Base-by-base conservation (phyloP, 169 alveolate species). In the Fabrea salina region DNA sequence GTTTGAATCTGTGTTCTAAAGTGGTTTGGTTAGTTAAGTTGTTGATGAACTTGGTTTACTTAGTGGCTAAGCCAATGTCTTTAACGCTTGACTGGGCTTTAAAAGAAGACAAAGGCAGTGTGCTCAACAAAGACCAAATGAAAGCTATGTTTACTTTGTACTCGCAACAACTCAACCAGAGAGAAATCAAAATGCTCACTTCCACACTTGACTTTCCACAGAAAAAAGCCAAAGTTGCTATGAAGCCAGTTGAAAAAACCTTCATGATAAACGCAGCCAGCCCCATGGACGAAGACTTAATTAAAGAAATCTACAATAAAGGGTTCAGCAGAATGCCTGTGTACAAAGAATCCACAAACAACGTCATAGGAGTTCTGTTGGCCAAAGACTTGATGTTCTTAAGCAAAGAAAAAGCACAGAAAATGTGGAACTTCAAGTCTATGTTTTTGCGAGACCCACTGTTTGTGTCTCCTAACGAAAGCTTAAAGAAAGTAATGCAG, bases 301-400 rank as follows among this genome's bases (percentile, higher is more conserved):
- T 86, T 32, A 83, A 82, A 39, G 86, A 90, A 54, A 84, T 94
- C 22, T 67, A 86, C 37, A 43, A 82, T 13, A 82, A 86, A 64
- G 98, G 98, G 40, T 95, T 68, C 81, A 87, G 96, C 41, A 78
- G 95, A 32, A 89, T 95, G 32, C 98, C 98, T 5, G 84, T 95
- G n/a, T 93, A 83, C 74, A 57, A 91, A 16, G n/a, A 75, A 8
- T n/a, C 68, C 22, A 32, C 61, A 53, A 82, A 76, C 32, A 83
- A 91, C 64, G 79, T 91, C 33, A 85, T 91, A 25, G 95, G 95
- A 8, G 68, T 88, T 49, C 75, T 91, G 22, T 41, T 83, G 74
- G 58, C 85, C 25, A 82, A 86, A 58, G 91, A 91, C 67, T 82
- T 91, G 37, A 76, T 91, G n/a, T 43, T 85, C 16, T 72, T 86